Percentiles rank a stretch among this genome's conserved stretches.
These are phyloP conservation scores for Dothistroma pini DNA, from an alignment of 2,329 filamentous ascomycete species.

Conservation along the genomic window DNA sequence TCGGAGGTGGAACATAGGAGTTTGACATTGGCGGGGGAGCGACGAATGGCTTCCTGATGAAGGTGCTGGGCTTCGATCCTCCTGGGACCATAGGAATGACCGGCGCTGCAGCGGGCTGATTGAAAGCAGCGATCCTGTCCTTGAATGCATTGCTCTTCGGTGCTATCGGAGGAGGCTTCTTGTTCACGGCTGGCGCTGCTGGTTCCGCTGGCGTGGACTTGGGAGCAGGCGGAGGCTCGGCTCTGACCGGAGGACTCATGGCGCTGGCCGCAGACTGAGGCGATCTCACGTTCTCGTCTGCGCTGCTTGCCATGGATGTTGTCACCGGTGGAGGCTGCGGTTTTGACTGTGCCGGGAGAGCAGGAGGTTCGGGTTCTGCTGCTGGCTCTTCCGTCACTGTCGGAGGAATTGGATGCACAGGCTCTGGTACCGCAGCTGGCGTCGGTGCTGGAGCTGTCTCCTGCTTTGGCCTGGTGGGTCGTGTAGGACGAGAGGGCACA, in stretches of 20 bases:
- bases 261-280: conserved; percentile 24
- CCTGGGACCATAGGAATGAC: conserved; percentile 85
- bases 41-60: conserved; percentile 96
- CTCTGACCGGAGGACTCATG: conserved; percentile 16
- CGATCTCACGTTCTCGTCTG: conserved; percentile 27
- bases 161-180: conserved; percentile 61
- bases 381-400: conserved; percentile 25
- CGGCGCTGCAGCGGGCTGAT: conserved; percentile 80
- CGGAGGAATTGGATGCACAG: conserved; percentile 10
- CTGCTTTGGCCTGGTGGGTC: conserved; percentile 66
- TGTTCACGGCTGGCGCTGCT: conserved; percentile 42
- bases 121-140: conserved; percentile 96
- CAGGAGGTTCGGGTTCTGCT: conserved; percentile 26
- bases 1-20: conserved; percentile 78
- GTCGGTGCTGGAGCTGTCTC: conserved; percentile 39
- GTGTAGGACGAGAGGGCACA: conserved; percentile 78
- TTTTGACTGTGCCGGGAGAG: conserved; percentile 35
- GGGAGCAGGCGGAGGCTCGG: conserved; percentile 32
- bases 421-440: conserved; percentile 33
- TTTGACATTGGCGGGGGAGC: conserved; percentile 90
- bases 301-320: conserved; percentile 22
- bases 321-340: conserved; percentile 38
- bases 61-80: conserved; percentile 57
- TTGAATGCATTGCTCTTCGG: conserved; percentile 81
- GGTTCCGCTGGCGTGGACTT: conserved; percentile 35